Conservation (phyloP, 2,329 filamentous ascomycete genomes). For the Diaporthe ampelina region DNA sequence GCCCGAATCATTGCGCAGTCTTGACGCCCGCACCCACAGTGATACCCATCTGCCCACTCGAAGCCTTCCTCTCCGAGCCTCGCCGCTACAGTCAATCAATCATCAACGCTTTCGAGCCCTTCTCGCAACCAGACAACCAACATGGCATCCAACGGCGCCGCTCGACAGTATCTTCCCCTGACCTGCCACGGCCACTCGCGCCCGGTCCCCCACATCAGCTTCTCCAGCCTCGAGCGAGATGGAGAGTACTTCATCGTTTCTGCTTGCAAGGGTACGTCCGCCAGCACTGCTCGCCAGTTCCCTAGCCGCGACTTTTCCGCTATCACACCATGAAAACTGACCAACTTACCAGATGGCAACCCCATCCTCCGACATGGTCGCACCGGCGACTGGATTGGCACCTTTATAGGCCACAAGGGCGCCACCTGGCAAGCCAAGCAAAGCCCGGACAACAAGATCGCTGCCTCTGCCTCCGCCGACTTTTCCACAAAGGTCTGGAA, state of each 20-base stretch:
- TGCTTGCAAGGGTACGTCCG: constrained; percentile 81
- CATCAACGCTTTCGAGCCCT: not conserved
- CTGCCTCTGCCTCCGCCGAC: constrained; percentile 94
- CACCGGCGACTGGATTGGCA: constrained; percentile 98
- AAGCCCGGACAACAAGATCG: constrained; percentile 87
- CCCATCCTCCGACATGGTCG: constrained; percentile 97
- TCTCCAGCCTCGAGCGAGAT: constrained; percentile 86
- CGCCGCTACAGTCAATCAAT: constrained; percentile 2
- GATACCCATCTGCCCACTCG: constrained; percentile 11
- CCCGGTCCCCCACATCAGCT: constrained; percentile 91
- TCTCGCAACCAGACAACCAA: constrained; percentile 24
- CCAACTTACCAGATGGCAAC: constrained; percentile 80
- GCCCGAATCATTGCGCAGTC: constrained; percentile 39
- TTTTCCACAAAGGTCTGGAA: constrained; percentile 99
- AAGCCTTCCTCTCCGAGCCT: constrained; percentile 43
- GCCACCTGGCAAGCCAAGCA: constrained; percentile 97
- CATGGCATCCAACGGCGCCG: constrained; percentile 48
- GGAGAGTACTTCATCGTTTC: constrained; percentile 93
- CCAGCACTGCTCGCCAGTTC: not conserved
- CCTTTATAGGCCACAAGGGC: constrained; percentile 97
- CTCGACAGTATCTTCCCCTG: constrained; percentile 81
- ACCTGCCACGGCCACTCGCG: constrained; percentile 96
- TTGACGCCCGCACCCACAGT: constrained; percentile 28
- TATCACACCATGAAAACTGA: not conserved
- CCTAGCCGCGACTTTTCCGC: no score